A percentile compares a stretch with the other conserved stretches of the same genome.
Conservation (phyloP, 106 monocot species). For the Apostasia ramifera region DNA sequence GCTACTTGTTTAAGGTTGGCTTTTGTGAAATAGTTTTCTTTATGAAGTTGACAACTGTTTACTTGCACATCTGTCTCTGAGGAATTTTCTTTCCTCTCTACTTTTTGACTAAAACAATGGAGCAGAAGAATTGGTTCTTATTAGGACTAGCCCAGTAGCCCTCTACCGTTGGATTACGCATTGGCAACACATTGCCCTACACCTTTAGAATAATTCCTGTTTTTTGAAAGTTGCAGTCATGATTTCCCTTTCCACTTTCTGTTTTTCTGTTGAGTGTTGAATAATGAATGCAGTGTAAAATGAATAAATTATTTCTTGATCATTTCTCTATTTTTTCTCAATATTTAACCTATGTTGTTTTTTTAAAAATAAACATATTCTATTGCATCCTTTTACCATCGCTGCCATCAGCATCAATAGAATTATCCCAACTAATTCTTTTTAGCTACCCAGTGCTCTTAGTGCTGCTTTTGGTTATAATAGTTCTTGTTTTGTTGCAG, state of each 20-base stretch:
- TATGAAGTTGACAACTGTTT: too few species aligned
- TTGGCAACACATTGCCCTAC: background rate
- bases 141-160: background rate
- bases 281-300: too few species aligned
- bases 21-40: too few species aligned
- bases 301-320: too few species aligned
- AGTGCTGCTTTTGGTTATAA: background rate
- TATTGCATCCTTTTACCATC: too few species aligned
- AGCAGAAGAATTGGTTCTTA: background rate
- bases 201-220: background rate
- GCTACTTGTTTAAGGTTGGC: too few species aligned
- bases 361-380: background rate
- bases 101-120: background rate
- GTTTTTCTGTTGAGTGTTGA: too few species aligned
- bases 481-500: conserved; percentile 32
- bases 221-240: background rate
- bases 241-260: background rate
- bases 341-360: background rate
- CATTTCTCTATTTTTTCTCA: background rate
- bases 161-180: background rate
- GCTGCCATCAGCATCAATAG: too few species aligned
- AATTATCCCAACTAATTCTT: too few species aligned
- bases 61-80: too few species aligned
- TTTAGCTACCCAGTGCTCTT: too few species aligned
- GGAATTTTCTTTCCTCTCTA: background rate